Evolutionary conservation across 208 protist genomes (phyloP).

Genomic region (Crithidia bombi): DNA sequence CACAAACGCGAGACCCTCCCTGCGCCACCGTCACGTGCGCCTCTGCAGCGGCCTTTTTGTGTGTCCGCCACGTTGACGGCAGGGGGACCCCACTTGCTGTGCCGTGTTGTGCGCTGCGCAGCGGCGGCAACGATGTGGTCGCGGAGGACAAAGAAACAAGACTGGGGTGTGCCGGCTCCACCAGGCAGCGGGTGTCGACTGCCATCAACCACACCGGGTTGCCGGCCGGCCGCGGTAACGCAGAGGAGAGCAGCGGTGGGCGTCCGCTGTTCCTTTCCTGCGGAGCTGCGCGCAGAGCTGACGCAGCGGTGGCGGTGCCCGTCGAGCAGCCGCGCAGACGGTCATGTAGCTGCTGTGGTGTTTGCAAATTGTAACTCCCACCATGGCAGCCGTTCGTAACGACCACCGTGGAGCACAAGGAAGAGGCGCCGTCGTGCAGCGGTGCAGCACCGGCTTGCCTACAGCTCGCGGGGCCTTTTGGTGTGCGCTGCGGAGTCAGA

Average conservation of each 20-base stretch:
- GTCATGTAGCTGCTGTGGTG: conserved; percentile 4
- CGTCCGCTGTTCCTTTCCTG: neutral
- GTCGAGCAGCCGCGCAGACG: neutral
- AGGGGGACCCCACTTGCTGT: neutral
- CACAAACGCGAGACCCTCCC: conserved; percentile 18
- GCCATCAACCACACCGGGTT: conserved; percentile 20
- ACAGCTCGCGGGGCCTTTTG: neutral
- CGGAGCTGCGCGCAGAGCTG: neutral
- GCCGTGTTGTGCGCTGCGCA: neutral
- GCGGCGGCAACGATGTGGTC: neutral
- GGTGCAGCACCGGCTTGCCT: neutral
- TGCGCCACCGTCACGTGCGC: conserved; percentile 21
- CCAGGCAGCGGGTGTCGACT: conserved; percentile 25
- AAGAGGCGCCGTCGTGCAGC: neutral
- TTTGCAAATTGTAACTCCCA: neutral
- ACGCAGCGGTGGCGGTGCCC: neutral
- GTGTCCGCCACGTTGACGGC: neutral
- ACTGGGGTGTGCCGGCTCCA: conserved; percentile 26
- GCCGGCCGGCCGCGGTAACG: conserved; percentile 18
- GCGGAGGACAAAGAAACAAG: conserved; percentile 11
- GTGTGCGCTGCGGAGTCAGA: conserved; percentile 15
- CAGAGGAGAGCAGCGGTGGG: neutral
- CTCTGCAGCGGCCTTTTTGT: neutral
- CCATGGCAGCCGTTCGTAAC: conserved; percentile 29
- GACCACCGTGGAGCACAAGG: conserved; percentile 18